Base-by-base conservation (phyloP, 1,139 yeast genomes). In the Pneumocystis wakefieldiae region DNA sequence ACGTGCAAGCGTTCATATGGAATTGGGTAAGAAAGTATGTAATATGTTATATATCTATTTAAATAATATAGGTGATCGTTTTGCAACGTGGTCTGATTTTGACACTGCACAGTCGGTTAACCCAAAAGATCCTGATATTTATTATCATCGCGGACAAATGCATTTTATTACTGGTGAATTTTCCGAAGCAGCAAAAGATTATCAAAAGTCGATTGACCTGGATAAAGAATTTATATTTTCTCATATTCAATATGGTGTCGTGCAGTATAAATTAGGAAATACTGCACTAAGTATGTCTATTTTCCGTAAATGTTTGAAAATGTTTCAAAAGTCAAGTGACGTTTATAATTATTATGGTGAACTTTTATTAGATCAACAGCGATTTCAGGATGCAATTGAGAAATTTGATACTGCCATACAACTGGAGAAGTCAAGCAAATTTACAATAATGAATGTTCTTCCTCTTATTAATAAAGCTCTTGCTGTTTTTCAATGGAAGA, bases 321-420 rank as follows among this genome's bases (percentile, higher is more conserved):
- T 80, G 73, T 89, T 88, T 83, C 94, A 96, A 70, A 82, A 92
- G 42, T 81, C 86, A 62, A 89, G 97, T 64, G 97, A 89, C 75
- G 87, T 90, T 70, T 95, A 94, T 76, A 91, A 90, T 78, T 94
- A 91, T 76, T 89, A 85, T 73, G 98, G 97, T 72, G 98, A 92
- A 77, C 86, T 92, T 63, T 80, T 91, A 71, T 84, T 90, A 68
- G 97, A 92, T 73, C 82, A 83, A 71, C 86, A 87, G 70, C 87
- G 87, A 69, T 77, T 81, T 66, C 81, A 76, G 59, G 85, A 81
- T 68, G 96, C 98, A 66, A 76, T 83, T 66, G 83, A 83, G 73
- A 92, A 90, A 78, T 92, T 90, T 74, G 96, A 91, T 69, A 81
- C 82, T 71, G 91, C 98, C 65, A 85, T 85, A 64, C 84, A 88